These are phyloP conservation scores for Coelastrella sp. DNA, from an alignment of 139 green algal species.

Conservation along the genomic window DNA sequence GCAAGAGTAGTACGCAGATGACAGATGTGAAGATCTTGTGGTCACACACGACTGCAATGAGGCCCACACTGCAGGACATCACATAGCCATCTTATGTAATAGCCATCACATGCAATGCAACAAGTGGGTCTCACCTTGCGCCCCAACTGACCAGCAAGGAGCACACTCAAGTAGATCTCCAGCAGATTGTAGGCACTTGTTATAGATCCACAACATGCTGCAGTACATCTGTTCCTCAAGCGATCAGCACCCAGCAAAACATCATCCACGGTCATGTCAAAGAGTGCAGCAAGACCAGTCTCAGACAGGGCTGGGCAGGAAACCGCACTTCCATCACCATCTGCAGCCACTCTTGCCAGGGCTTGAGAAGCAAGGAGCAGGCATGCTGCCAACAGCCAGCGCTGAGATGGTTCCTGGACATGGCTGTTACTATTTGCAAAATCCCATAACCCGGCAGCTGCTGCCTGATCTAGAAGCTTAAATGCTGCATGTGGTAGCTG, in stretches of 20 bases:
- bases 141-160: background rate
- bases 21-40: too few relatives aligned
- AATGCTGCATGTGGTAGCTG: conserved; percentile 7
- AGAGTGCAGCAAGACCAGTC: background rate
- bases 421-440: background rate
- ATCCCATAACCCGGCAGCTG: conserved; percentile 7
- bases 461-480: conserved; percentile 30
- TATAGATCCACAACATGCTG: background rate
- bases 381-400: conserved; percentile 21
- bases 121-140: conserved; percentile 23
- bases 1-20: too few relatives aligned
- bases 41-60: background rate
- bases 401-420: background rate
- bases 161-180: background rate
- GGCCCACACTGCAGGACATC: background rate
- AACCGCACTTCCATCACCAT: too few relatives aligned
- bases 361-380: conserved; percentile 4
- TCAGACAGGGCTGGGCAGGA: background rate
- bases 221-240: background rate
- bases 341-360: background rate
- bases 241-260: background rate
- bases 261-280: background rate
- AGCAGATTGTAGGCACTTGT: background rate
- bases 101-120: too few relatives aligned
- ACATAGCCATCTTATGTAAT: too few relatives aligned